phyloP scores from a whole-genome alignment of 1,139 yeast species.

The Candida gigantensis region DNA sequence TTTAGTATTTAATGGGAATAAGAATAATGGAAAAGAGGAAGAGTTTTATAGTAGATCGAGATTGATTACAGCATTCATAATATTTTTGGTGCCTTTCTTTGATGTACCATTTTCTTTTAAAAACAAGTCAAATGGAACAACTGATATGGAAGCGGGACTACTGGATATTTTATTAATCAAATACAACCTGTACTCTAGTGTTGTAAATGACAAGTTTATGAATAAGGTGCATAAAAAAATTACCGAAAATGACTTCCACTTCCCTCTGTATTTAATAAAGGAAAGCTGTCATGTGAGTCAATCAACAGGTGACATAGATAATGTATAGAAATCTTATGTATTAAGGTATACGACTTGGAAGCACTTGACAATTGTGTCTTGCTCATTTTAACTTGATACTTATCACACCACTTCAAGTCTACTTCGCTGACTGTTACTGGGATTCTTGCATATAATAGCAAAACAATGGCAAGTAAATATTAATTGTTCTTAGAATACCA shows the following conservation, averaged over 20 bases:
- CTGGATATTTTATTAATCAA: conserved; percentile 8
- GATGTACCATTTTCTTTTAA: conserved; percentile 24
- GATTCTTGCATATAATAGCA: no score
- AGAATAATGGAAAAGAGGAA: conserved; percentile 19
- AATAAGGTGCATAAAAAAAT: conserved; percentile 23
- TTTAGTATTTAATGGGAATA: conserved; percentile 31
- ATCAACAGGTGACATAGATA: not conserved
- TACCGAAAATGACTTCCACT: conserved; percentile 7
- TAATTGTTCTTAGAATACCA: no score
- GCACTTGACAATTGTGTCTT: no score
- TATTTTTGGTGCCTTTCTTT: conserved; percentile 30
- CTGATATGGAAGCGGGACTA: conserved; percentile 8
- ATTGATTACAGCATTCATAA: conserved; percentile 21
- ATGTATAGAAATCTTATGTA: no score
- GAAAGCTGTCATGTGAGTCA: not conserved
- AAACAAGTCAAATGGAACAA: conserved; percentile 6
- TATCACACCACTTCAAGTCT: no score
- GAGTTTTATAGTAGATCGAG: conserved; percentile 13
- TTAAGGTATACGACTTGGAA: no score
- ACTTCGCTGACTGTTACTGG: no score
- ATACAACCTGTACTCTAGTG: conserved; percentile 15
- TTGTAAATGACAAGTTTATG: conserved; percentile 23
- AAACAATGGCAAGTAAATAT: no score
- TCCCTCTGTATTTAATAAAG: conserved; percentile 10
- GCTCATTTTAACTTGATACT: no score